Conservation (phyloP, 768 basidiomycete genomes). For the Boletus vinaceobasis region DNA sequence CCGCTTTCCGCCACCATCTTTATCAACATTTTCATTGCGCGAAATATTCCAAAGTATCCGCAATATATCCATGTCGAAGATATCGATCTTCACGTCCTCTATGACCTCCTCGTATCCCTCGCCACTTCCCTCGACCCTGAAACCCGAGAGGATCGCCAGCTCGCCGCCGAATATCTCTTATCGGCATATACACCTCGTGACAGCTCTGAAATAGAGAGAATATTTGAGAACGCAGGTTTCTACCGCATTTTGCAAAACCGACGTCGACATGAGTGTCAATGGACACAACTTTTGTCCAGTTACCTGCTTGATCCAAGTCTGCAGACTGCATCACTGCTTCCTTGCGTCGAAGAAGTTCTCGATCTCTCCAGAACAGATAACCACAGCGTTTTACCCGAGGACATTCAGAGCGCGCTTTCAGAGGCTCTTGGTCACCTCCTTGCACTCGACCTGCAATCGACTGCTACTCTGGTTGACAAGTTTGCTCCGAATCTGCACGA, state of each 20-base stretch:
- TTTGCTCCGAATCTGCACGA: constrained; percentile 66
- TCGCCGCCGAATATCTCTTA: constrained; percentile 90
- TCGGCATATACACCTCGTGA: constrained; percentile 89
- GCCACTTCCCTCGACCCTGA: constrained; percentile 69
- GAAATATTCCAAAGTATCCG: constrained; percentile 95
- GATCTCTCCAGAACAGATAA: constrained; percentile 41
- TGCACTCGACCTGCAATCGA: constrained; percentile 53
- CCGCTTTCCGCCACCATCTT: constrained; percentile 69
- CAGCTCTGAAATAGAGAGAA: constrained; percentile 54
- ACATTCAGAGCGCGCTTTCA: constrained; percentile 52
- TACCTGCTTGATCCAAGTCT: constrained; percentile 74
- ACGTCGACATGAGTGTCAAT: constrained; percentile 71
- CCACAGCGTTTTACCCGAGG: constrained; percentile 50
- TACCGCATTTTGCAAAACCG: constrained; percentile 84
- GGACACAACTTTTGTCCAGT: constrained; percentile 70
- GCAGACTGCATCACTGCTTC: constrained; percentile 57
- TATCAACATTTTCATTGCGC: constrained; percentile 92
- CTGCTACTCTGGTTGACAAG: constrained; percentile 70
- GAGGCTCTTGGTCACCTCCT: constrained; percentile 66
- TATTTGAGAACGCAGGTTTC: constrained; percentile 85
- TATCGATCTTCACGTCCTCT: constrained; percentile 63
- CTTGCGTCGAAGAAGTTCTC: constrained; percentile 63
- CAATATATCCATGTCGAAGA: constrained; percentile 56
- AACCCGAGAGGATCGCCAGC: constrained; percentile 90
- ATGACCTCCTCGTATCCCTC: constrained; percentile 74